phyloP scores from a whole-genome alignment of 176 grass and related monocot species.

The Urochloa ruziziensis region DNA sequence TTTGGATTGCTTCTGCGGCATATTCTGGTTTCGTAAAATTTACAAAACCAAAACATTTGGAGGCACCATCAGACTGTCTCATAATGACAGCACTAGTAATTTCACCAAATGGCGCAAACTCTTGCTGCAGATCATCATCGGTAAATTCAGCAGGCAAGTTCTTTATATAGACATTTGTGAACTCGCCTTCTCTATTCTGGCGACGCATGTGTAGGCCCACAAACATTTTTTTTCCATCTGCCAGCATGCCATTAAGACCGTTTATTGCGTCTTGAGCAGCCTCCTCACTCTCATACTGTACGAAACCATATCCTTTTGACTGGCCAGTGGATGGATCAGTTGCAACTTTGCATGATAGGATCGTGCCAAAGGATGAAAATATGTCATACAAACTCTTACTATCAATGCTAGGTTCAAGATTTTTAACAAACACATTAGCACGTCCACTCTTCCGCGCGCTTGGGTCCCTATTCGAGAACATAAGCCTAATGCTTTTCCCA shows the following conservation, averaged over 20 bases:
- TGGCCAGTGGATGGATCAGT: slow-evolving; percentile 18
- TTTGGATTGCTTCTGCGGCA: slow-evolving; percentile 28
- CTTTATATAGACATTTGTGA: slow-evolving; percentile 52
- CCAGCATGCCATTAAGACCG: slow-evolving; percentile 40
- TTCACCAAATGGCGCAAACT: slow-evolving; percentile 36
- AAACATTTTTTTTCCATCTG: slow-evolving; percentile 40
- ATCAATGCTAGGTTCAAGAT: slow-evolving; percentile 45
- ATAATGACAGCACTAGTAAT: slow-evolving; percentile 53
- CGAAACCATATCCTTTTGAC: slow-evolving; percentile 52
- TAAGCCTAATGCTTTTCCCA: slow-evolving; percentile 40
- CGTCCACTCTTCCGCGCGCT: slow-evolving; percentile 25
- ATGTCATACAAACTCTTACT: slow-evolving; percentile 31
- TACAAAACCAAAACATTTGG: slow-evolving; percentile 53
- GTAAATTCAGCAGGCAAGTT: slow-evolving; percentile 39
- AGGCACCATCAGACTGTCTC: slow-evolving; percentile 33
- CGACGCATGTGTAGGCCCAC: slow-evolving; percentile 32
- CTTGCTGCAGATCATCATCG: slow-evolving; percentile 28
- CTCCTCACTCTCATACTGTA: slow-evolving; percentile 39
- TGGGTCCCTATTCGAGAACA: slow-evolving; percentile 55
- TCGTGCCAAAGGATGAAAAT: slow-evolving; percentile 32
- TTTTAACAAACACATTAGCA: slow-evolving; percentile 56
- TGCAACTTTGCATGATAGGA: slow-evolving; percentile 57
- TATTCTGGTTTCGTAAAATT: slow-evolving; percentile 44
- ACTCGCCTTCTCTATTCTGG: slow-evolving; percentile 26
- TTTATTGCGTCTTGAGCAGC: slow-evolving; percentile 43